Evolutionary conservation across 192 early-diverging fungal species (phyloP).

Genomic region (Mortierella hygrophila): DNA sequence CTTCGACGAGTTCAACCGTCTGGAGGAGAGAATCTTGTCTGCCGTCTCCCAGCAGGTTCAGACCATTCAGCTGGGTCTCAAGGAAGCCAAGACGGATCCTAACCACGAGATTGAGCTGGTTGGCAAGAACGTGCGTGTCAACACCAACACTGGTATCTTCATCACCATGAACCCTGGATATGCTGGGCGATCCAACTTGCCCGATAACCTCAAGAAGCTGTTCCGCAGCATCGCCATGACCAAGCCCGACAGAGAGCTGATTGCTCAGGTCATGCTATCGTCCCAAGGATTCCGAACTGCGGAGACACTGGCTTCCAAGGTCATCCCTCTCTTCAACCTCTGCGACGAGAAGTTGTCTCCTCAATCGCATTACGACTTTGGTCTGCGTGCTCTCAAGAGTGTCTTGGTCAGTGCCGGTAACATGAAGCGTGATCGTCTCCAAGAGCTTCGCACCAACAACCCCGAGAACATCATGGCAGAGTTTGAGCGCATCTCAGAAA

Average conservation of each 20-base stretch:
- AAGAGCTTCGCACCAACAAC: slow-evolving; percentile 60
- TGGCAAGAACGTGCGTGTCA: slow-evolving; percentile 86
- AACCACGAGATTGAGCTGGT: slow-evolving; percentile 94
- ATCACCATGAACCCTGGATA: slow-evolving; percentile 99
- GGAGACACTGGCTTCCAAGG: slow-evolving; percentile 93
- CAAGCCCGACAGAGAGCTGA: slow-evolving; percentile 95
- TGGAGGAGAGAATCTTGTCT: slow-evolving; percentile 97
- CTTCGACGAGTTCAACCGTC: slow-evolving; percentile 99
- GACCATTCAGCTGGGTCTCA: slow-evolving; percentile 96
- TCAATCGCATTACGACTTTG: slow-evolving; percentile 99
- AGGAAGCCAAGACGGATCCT: slow-evolving; percentile 66
- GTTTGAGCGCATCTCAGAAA: slow-evolving; percentile 70
- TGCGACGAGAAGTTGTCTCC: slow-evolving; percentile 94
- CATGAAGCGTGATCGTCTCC: slow-evolving; percentile 89
- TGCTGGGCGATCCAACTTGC: slow-evolving; percentile 97
- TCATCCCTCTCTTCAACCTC: slow-evolving; percentile 97
- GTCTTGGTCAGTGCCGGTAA: slow-evolving; percentile 99
- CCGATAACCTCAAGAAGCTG: slow-evolving; percentile 99
- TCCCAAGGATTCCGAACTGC: slow-evolving; percentile 99
- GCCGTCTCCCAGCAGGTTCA: slow-evolving; percentile 99
- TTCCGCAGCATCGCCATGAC: slow-evolving; percentile 99
- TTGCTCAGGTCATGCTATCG: slow-evolving; percentile 99
- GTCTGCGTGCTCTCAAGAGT: slow-evolving; percentile 97
- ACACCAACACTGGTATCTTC: slow-evolving; percentile 94
- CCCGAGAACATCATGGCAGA: slow-evolving; percentile 54